Conservation (phyloP, 1,284 basidiomycete species). For the Trichosporon sp. region DNA sequence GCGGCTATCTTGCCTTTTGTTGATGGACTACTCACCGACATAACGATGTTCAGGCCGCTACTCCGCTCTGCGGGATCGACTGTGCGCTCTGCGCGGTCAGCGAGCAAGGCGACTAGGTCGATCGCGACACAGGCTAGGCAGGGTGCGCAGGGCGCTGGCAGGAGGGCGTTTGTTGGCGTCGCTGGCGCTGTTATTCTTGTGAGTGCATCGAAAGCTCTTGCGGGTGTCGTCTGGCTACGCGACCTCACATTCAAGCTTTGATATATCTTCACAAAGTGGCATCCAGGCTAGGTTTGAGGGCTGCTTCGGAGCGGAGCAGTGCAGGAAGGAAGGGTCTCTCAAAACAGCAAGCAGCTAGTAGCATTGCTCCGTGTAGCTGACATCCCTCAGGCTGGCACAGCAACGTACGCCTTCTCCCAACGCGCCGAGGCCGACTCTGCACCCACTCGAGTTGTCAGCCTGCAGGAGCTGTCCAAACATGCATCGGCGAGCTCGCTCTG, state of each 20-base stretch:
- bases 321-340: no score
- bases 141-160: neutral
- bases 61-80: neutral
- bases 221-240: no score
- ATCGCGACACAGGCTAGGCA: neutral
- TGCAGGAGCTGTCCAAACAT: conserved; percentile 30
- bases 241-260: neutral
- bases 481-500: conserved; percentile 24
- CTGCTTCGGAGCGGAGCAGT: no score
- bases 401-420: neutral
- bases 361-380: neutral
- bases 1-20: neutral
- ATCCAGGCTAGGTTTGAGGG: no score
- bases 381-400: neutral
- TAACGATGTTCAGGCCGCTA: neutral
- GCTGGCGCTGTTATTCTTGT: neutral
- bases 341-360: no score
- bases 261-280: no score
- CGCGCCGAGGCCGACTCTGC: neutral
- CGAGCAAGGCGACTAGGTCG: neutral
- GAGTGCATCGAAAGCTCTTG: no score
- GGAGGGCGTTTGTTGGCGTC: neutral
- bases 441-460: conserved; percentile 5
- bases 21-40: neutral
- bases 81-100: neutral